Percentiles rank a stretch among this genome's conserved stretches.
Evolutionary conservation across 2,329 filamentous ascomycete species (phyloP).

Genomic region (Xylaria polymorpha): DNA sequence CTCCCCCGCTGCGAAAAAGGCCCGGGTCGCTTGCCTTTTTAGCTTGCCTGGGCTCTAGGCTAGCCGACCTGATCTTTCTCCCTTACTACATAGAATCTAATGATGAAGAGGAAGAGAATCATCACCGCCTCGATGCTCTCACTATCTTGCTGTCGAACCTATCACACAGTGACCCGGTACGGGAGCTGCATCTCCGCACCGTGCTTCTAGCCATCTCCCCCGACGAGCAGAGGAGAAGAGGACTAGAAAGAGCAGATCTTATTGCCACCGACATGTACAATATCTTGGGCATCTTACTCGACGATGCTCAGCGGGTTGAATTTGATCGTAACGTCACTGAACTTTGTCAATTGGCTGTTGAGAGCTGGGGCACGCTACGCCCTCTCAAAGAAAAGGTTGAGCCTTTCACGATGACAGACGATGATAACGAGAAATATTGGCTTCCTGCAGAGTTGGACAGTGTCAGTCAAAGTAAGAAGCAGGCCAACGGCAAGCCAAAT

Average conservation of each 20-base stretch:
- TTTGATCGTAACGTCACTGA: slow-evolving; percentile 10
- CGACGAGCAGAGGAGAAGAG: slow-evolving; percentile 20
- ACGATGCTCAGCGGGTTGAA: not conserved
- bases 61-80: slow-evolving; percentile 27
- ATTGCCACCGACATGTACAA: slow-evolving; percentile 18
- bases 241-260: slow-evolving; percentile 4
- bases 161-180: slow-evolving; percentile 18
- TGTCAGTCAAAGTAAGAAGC: slow-evolving; percentile 11
- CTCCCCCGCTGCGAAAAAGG: slow-evolving; percentile 30
- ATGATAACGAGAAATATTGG: slow-evolving; percentile 32
- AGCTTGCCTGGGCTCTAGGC: slow-evolving; percentile 11
- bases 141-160: slow-evolving; percentile 26
- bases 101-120: not conserved
- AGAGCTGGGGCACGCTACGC: slow-evolving; percentile 26
- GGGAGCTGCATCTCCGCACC: slow-evolving; percentile 34
- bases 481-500: slow-evolving; percentile 18
- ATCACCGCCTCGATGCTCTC: slow-evolving; percentile 21
- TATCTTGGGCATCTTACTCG: slow-evolving; percentile 9
- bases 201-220: slow-evolving; percentile 23
- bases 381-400: slow-evolving; percentile 34
- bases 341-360: slow-evolving; percentile 22
- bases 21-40: slow-evolving; percentile 24
- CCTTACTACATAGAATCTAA: slow-evolving; percentile 28
- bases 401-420: slow-evolving; percentile 23
- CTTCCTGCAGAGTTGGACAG: slow-evolving; percentile 33